Conservation (phyloP, 176 grass and related monocot species). For the Eleusine coracana region DNA sequence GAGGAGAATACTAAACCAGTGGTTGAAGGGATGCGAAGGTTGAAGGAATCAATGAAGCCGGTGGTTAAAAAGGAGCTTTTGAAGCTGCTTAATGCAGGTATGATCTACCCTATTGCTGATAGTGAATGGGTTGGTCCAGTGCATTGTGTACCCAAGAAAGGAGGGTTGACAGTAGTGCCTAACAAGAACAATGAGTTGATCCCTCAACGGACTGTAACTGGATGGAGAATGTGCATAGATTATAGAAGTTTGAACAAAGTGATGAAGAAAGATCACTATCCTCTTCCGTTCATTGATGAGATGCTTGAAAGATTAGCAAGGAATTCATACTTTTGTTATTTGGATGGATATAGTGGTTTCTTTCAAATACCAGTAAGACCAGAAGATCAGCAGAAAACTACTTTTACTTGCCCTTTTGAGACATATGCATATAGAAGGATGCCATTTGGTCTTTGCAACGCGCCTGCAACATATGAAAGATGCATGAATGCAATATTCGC, state of each 20-base stretch:
- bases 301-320: background rate
- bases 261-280: background rate
- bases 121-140: background rate
- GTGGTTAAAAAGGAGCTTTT: background rate
- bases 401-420: background rate
- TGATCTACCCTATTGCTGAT: background rate
- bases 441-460: too few species aligned
- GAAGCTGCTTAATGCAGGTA: background rate
- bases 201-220: too few species aligned
- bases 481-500: too few species aligned
- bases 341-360: background rate
- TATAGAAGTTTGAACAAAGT: background rate
- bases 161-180: background rate
- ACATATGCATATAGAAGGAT: too few species aligned
- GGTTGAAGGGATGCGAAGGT: too few species aligned
- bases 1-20: too few species aligned
- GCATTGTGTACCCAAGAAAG: background rate
- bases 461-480: too few species aligned
- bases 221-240: too few species aligned
- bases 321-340: background rate
- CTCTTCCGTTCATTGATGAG: background rate
- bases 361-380: background rate
- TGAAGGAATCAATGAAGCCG: background rate
- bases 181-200: too few species aligned
- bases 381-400: too few species aligned